Base-by-base conservation (phyloP, 768 basidiomycete genomes). In the Tylopilus sp. region DNA sequence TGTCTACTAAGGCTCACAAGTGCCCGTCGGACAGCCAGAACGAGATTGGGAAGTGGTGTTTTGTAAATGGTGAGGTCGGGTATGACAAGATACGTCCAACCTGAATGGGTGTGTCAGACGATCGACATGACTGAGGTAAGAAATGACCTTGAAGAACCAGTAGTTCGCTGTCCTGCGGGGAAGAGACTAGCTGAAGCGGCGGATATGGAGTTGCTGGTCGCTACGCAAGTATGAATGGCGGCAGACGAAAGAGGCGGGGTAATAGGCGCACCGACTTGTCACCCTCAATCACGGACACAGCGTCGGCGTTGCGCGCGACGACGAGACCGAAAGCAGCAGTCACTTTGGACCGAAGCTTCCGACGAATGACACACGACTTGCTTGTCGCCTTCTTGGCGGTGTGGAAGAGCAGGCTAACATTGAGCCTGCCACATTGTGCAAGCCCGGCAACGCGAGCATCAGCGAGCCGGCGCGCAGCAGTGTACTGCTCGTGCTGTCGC, bases 21-120 rank as follows among this genome's bases (percentile, higher is more conserved):
- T 1, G 60, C 68, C 22, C 36, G 52, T 31, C 64, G 64, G 17
- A 69, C 52, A n/a, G 46, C 28, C 12, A 47, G 48, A 15, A 70
- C 41, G 31, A 69, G 56, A 20, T 51, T 54, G 2, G 60, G 55
- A 2, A 69, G 50, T 11, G 66, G 62, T 35, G 48, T 57, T 41
- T 35, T 68, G 44, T 66, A 70, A 2, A 58, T 41, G 44, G 56
- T n/a, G 25, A 67, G 53, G 26, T 47, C 36, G 18, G 68, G 68
- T 15, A 56, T 21, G 21, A 66, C 54, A 18, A 69, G 50, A 44
- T 67, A 69, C 33, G 64, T 61, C 67, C 68, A 68, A 31, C 44
- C 68, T 68, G 21, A 4, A 21, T 26, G 17, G 15, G 4, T 0
- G 3, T 11, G 39, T 56, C 9, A 60, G 51, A 42, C 15, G n/a